These are phyloP conservation scores for Echinochloa phyllopogon DNA, from an alignment of 176 grass and related monocot genomes.

Conservation along the genomic window DNA sequence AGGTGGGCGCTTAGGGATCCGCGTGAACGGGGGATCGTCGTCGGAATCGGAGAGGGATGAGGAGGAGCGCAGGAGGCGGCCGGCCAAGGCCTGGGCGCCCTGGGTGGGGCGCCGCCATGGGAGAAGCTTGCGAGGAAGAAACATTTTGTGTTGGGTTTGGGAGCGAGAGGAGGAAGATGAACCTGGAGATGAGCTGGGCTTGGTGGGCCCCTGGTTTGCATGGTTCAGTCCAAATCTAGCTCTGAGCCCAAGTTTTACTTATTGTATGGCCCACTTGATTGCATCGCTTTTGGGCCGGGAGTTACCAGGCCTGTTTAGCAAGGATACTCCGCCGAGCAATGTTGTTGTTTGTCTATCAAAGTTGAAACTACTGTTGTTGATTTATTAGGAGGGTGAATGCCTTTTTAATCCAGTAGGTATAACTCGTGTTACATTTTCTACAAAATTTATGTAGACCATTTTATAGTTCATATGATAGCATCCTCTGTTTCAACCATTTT, in stretches of 20 bases:
- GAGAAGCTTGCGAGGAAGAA: constrained; percentile 40
- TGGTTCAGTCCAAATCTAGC: not conserved
- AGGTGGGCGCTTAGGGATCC: constrained; percentile 9
- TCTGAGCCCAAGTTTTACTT: not conserved
- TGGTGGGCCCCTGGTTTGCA: not conserved
- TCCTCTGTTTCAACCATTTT: too few species aligned
- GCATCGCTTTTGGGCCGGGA: not conserved
- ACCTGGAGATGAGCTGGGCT: not conserved
- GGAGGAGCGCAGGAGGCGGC: constrained; percentile 35
- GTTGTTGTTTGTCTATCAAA: too few species aligned
- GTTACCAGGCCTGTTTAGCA: not conserved
- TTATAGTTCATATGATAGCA: too few species aligned
- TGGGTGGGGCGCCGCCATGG: constrained; percentile 30
- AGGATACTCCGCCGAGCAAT: not conserved
- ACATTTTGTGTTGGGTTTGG: constrained; percentile 6
- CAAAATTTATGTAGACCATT: too few species aligned
- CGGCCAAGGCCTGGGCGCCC: not conserved
- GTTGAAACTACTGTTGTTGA: too few species aligned
- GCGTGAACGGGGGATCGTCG: constrained; percentile 52
- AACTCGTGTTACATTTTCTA: too few species aligned
- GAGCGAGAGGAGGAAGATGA: constrained; percentile 3
- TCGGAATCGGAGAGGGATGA: constrained; percentile 12
- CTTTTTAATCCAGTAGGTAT: too few species aligned
- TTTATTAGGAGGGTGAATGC: too few species aligned
- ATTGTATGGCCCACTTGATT: not conserved